Conservation (phyloP, 495 filamentous ascomycete genomes). For the Arthonia radiata region DNA sequence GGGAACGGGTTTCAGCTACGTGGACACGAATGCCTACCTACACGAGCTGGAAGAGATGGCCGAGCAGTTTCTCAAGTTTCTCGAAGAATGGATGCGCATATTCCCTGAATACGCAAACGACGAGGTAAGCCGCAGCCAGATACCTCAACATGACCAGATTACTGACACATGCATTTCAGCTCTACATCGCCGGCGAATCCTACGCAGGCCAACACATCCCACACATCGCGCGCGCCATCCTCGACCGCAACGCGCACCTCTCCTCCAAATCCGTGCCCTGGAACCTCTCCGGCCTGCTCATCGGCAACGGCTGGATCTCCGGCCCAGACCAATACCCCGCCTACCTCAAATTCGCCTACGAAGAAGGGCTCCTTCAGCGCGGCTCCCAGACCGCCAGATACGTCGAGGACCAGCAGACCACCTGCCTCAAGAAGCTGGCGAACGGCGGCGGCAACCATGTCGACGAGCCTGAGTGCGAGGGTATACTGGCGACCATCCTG, state of each 20-base stretch:
- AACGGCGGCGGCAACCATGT: slow-evolving; percentile 31
- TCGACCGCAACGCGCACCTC: slow-evolving; percentile 42
- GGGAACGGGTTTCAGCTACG: slow-evolving; percentile 89
- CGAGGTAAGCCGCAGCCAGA: slow-evolving; percentile 43
- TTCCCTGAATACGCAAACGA: slow-evolving; percentile 86
- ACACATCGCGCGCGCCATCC: slow-evolving; percentile 72
- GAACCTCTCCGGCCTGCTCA: slow-evolving; percentile 71
- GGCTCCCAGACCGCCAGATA: slow-evolving; percentile 35
- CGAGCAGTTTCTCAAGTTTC: slow-evolving; percentile 59
- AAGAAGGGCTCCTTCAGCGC: slow-evolving; percentile 41
- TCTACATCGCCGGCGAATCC: slow-evolving; percentile 87
- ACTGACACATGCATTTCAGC: slow-evolving; percentile 19
- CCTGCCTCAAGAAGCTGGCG: slow-evolving; percentile 32
- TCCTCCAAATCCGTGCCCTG: slow-evolving; percentile 21
- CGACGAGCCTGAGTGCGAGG: slow-evolving; percentile 45
- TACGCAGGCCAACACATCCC: slow-evolving; percentile 95
- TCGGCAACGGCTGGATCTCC: slow-evolving; percentile 94
- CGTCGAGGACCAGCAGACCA: slow-evolving; percentile 44
- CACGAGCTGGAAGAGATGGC: slow-evolving; percentile 77
- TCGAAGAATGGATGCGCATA: slow-evolving; percentile 69
- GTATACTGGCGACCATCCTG: slow-evolving; percentile 44
- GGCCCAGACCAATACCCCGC: slow-evolving; percentile 75
- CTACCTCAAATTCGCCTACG: slow-evolving; percentile 56
- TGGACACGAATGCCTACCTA: slow-evolving; percentile 62
- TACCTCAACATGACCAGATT: background rate